Base-by-base conservation (phyloP, 2,329 filamentous ascomycete genomes). In the Penicillium sp. region DNA sequence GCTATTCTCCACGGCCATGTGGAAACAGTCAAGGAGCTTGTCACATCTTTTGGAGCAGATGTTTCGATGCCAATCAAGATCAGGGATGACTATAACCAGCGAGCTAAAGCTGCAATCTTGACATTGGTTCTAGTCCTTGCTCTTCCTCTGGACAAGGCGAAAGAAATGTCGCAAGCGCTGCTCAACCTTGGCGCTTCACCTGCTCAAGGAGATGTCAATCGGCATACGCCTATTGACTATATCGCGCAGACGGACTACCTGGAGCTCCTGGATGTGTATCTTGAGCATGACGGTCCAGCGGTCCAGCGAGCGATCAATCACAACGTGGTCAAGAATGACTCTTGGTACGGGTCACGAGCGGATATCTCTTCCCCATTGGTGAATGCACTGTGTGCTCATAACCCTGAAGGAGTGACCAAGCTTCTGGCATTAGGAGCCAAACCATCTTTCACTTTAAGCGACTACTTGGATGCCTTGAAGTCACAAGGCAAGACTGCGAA, bases 11-110 rank as follows among this genome's bases (percentile, higher is more conserved):
- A 81, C 50, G 88, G 87, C 0, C 83, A 91, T 55, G 72, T 79
- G 26, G 77, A 85, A 4, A 79, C 83, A 9, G 86, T 91, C 11
- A 80, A 83, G 48, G 66, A 81, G 25, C 77, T 95, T 5, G 85
- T 86, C 45, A 74, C 82, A 39, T 77, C 77, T 1, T 93, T 88
- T 60, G 89, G 87, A 6, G 87, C 88, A 4, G 88, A 94, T 64
- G 76, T 85, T 1, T 73, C 90, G 12, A 72, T 89, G 24, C 88
- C 88, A 0, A 75, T 93, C 62, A 90, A 90, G 66, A 75, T 85
- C 26, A 60, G 78, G 8, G 59, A 63, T 24, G 47, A 60, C 4
- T 50, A 58, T 26, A 47, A 77, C 47, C 76, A 75, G 41, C 70
- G 69, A 3, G 76, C 79, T 2, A 70, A 73, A 27, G 77, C 72